These are phyloP conservation scores for Leccinum ponderosum DNA, from an alignment of 1,284 basidiomycete genomes.

Conservation along the genomic window DNA sequence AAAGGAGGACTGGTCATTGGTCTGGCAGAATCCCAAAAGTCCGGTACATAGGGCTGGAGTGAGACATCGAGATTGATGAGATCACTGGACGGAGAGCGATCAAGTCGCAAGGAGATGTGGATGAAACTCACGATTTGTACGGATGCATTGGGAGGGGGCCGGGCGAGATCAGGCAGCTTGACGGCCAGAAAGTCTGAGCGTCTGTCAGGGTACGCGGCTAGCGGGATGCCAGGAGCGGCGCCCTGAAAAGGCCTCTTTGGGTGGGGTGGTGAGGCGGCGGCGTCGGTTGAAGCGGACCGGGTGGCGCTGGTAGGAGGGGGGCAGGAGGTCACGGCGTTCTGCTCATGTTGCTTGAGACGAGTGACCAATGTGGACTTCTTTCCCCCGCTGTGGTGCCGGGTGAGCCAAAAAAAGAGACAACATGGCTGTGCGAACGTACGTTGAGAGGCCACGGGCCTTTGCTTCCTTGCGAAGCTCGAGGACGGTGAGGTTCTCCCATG, in stretches of 20 bases:
- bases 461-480: constrained; percentile 64
- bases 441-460: constrained; percentile 61
- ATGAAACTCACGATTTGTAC: constrained; percentile 59
- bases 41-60: constrained; percentile 68
- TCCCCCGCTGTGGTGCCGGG: constrained; percentile 44
- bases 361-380: constrained; percentile 58
- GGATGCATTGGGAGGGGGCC: constrained; percentile 42
- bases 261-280: constrained; percentile 11
- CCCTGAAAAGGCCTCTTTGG: constrained; percentile 22
- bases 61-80: constrained; percentile 4
- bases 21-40: constrained; percentile 66
- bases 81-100: not conserved
- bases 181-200: constrained; percentile 44
- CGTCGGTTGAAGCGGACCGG: constrained; percentile 38
- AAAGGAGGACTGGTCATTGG: constrained; percentile 33
- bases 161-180: constrained; percentile 56
- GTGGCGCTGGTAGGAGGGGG: constrained; percentile 18
- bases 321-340: constrained; percentile 17
- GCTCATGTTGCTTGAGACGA: constrained; percentile 55
- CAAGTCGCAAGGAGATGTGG: not conserved
- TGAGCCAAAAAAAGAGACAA: not conserved
- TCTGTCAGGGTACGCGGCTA: constrained; percentile 22
- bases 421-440: constrained; percentile 36
- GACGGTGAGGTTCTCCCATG: constrained; percentile 65
- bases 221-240: constrained; percentile 41